These are phyloP conservation scores for Neonectria punicea DNA, from an alignment of 2,329 filamentous ascomycete species.

Conservation along the genomic window DNA sequence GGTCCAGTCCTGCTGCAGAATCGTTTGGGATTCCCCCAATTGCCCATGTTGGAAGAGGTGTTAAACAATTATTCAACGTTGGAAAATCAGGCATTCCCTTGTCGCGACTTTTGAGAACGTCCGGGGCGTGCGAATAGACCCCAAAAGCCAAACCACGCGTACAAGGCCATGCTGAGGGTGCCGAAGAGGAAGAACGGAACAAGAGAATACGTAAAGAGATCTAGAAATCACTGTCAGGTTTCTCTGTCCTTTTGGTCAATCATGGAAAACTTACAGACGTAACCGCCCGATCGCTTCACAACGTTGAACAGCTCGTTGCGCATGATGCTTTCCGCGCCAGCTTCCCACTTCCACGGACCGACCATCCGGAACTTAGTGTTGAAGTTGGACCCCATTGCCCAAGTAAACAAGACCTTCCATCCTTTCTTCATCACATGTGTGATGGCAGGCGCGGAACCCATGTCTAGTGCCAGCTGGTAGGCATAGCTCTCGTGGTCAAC, in stretches of 20 bases:
- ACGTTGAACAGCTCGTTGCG: conserved; percentile 53
- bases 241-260: fast-evolving
- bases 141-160: conserved; percentile 33
- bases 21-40: background rate
- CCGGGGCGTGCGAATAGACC: conserved; percentile 10
- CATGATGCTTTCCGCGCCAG: conserved; percentile 52
- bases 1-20: background rate
- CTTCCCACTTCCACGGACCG: conserved; percentile 56
- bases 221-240: conserved; percentile 37
- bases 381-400: conserved; percentile 61
- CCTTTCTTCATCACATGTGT: conserved; percentile 48
- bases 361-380: conserved; percentile 60
- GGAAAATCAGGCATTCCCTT: background rate
- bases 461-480: conserved; percentile 61
- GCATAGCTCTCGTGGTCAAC: conserved; percentile 62
- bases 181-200: conserved; percentile 51
- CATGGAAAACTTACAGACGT: conserved; percentile 48
- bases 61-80: background rate
- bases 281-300: conserved; percentile 50
- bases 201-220: conserved; percentile 50
- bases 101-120: background rate
- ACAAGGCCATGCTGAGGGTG: conserved; percentile 44
- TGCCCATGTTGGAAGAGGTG: background rate
- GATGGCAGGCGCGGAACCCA: conserved; percentile 55
- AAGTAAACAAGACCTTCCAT: conserved; percentile 53